Conservation (phyloP, 75 land plant species). For the Cunninghamia lanceolata region DNA sequence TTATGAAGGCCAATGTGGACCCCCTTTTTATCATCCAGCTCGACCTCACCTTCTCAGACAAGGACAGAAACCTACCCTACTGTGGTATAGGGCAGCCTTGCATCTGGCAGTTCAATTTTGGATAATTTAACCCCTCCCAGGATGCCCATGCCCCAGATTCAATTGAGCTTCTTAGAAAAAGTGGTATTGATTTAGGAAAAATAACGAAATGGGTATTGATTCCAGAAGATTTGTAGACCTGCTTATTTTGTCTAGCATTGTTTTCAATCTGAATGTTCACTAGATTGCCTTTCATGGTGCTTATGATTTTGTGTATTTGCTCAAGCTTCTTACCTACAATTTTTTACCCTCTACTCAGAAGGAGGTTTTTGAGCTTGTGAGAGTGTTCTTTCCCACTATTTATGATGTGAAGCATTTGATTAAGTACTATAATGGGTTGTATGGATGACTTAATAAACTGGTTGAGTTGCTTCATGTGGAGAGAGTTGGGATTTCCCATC, state of each 20-base stretch:
- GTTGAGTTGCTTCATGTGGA: too few species aligned
- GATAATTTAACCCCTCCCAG: constrained; percentile 40
- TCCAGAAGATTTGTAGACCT: too few species aligned
- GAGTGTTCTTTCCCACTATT: constrained; percentile 44
- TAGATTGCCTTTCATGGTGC: constrained; percentile 68
- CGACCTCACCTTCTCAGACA: constrained; percentile 65
- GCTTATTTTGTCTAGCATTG: too few species aligned
- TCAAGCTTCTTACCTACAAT: constrained; percentile 46
- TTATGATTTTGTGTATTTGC: constrained; percentile 64
- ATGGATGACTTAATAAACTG: constrained; percentile 65
- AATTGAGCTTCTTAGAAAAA: constrained; percentile 60
- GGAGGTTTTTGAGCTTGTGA: constrained; percentile 39
- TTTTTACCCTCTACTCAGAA: constrained; percentile 31
- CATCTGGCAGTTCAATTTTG: constrained; percentile 70
- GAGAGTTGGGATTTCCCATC: too few species aligned
- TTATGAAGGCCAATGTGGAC: constrained; percentile 51
- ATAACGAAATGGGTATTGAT: too few species aligned
- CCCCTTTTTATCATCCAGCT: constrained; percentile 57
- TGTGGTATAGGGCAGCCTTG: constrained; percentile 41
- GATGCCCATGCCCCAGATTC: constrained; percentile 56
- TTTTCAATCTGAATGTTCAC: constrained; percentile 33
- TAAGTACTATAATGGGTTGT: constrained; percentile 43
- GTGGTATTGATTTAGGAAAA: too few species aligned
- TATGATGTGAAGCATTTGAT: constrained; percentile 65
- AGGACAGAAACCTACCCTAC: constrained; percentile 46